Percentiles rank a stretch among this genome's conserved stretches.
phyloP scores from a whole-genome alignment of 83 land plant species.

The Larix sibirica region DNA sequence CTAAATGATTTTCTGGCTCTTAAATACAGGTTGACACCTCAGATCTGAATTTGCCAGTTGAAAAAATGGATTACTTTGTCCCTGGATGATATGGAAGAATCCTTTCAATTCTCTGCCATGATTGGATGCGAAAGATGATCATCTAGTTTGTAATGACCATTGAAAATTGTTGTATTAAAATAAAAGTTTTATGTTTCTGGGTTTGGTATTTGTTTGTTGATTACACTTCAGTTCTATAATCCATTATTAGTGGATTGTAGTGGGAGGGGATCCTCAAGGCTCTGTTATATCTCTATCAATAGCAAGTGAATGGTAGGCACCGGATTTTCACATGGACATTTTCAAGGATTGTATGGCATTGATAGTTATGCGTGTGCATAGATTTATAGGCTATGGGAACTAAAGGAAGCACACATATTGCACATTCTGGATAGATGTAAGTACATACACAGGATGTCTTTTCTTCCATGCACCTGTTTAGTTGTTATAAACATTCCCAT shows the following conservation, averaged over 20 bases:
- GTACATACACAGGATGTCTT: not conserved
- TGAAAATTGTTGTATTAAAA: not conserved
- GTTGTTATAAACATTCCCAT: too few relatives aligned
- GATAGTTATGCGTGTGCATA: not conserved
- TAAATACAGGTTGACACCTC: slow-evolving; percentile 86
- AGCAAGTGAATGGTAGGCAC: not conserved
- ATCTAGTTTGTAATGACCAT: not conserved
- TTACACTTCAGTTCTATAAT: not conserved
- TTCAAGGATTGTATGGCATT: not conserved
- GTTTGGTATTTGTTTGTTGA: not conserved
- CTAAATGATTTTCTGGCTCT: not conserved
- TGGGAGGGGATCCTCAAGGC: not conserved
- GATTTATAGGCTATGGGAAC: too few relatives aligned
- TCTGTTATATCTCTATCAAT: not conserved
- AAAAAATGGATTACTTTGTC: slow-evolving; percentile 95
- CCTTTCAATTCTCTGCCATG: not conserved
- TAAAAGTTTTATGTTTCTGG: too few relatives aligned
- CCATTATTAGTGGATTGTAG: not conserved
- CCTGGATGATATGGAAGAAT: slow-evolving; percentile 60
- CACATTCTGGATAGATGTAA: not conserved
- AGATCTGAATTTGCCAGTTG: slow-evolving; percentile 88
- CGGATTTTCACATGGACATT: not conserved
- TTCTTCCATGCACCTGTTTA: not conserved
- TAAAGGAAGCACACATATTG: not conserved
- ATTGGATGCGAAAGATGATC: not conserved